These are phyloP conservation scores for Leccinum fuscescens DNA, from an alignment of 1,284 basidiomycete genomes.

Conservation along the genomic window DNA sequence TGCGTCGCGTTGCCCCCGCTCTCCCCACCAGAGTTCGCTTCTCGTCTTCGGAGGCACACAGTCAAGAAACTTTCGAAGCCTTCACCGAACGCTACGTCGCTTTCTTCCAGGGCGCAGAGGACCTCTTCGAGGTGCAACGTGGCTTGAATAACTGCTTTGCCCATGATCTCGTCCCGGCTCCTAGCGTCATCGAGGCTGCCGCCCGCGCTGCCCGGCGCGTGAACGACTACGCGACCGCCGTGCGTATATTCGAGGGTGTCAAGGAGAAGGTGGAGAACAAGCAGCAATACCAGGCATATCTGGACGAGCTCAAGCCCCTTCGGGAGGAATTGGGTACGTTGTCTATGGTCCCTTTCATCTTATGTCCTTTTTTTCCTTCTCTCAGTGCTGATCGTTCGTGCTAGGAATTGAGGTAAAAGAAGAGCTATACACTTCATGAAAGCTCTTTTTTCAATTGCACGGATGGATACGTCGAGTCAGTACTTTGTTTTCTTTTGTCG, in stretches of 20 bases:
- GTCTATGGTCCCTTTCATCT: not conserved
- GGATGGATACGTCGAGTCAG: slow-evolving; percentile 22
- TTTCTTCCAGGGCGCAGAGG: slow-evolving; percentile 91
- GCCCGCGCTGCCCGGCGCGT: slow-evolving; percentile 90
- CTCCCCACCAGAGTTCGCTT: slow-evolving; percentile 45
- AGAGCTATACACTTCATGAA: slow-evolving; percentile 41
- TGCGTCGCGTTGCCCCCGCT: slow-evolving; percentile 41
- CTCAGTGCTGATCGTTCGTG: slow-evolving; percentile 2
- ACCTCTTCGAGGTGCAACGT: slow-evolving; percentile 96
- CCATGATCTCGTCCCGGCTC: slow-evolving; percentile 95
- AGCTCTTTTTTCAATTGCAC: not conserved
- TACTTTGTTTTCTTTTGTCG: not conserved
- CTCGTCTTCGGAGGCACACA: slow-evolving; percentile 50
- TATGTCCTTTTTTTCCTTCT: not conserved
- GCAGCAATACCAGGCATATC: slow-evolving; percentile 87
- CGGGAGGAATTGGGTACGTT: slow-evolving; percentile 87
- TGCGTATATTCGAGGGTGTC: slow-evolving; percentile 91
- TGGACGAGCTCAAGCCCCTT: slow-evolving; percentile 83
- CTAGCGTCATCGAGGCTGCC: slow-evolving; percentile 96
- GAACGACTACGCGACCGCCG: slow-evolving; percentile 96
- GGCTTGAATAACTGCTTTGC: slow-evolving; percentile 99
- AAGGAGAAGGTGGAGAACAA: slow-evolving; percentile 96
- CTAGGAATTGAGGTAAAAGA: slow-evolving; percentile 45
- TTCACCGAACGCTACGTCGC: slow-evolving; percentile 92
- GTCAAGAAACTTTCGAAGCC: slow-evolving; percentile 89